Evolutionary conservation across 371 early-diverging fungal species (phyloP).

Genomic region (Funneliformis caledonium): DNA sequence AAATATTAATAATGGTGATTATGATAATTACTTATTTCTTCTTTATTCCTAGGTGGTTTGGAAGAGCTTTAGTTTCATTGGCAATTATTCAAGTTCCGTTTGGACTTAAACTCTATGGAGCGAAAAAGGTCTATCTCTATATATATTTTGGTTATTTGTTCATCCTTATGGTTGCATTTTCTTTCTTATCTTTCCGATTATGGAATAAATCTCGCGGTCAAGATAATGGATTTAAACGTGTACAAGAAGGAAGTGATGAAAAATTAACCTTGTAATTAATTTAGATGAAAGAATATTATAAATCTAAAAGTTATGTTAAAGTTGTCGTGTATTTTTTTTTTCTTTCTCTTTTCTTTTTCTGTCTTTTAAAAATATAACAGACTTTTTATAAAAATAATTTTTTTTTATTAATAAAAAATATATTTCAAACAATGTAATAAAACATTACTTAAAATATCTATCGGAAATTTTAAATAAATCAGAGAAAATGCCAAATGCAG

Average conservation of each 20-base stretch:
- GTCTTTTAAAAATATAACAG: too few relatives aligned
- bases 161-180: constrained; percentile 1
- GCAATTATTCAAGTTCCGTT: constrained; percentile 27
- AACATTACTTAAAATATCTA: not conserved
- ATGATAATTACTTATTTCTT: not conserved
- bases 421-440: too few relatives aligned
- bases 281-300: too few relatives aligned
- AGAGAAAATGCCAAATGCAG: constrained; percentile 94
- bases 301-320: too few relatives aligned
- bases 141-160: constrained; percentile 16
- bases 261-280: too few relatives aligned
- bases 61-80: constrained; percentile 15
- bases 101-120: constrained; percentile 24
- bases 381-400: too few relatives aligned
- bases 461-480: constrained; percentile 86
- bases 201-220: not conserved
- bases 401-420: too few relatives aligned
- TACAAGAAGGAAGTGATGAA: too few relatives aligned
- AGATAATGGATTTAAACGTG: constrained; percentile 1
- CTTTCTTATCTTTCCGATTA: constrained; percentile 1
- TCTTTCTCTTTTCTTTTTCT: too few relatives aligned
- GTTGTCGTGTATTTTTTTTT: too few relatives aligned
- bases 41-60: constrained; percentile 31
- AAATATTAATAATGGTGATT: not conserved
- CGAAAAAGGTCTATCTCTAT: not conserved